These are phyloP conservation scores for Solanum gandarillasii DNA, from an alignment of 257 asterid genomes.

Conservation along the genomic window DNA sequence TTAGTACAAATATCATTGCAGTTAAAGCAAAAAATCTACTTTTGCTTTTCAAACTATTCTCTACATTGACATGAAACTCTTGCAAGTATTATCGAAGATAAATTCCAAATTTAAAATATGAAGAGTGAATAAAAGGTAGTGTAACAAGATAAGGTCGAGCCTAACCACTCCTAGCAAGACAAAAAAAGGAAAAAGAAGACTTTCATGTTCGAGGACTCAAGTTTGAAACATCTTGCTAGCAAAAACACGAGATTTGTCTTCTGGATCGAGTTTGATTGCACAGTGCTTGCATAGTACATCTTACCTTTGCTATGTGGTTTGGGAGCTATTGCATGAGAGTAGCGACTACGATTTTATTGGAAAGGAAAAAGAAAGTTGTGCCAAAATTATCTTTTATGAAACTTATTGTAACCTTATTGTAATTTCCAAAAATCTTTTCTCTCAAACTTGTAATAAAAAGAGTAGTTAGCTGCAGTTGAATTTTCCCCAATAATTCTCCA, in stretches of 20 bases:
- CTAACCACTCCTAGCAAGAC: neutral
- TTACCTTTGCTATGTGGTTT: no score
- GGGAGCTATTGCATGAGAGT: neutral
- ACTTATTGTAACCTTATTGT: neutral
- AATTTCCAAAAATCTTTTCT: neutral
- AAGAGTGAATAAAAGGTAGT: neutral
- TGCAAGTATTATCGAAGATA: neutral
- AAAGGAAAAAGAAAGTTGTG: no score
- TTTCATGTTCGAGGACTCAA: fast-evolving
- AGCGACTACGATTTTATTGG: no score
- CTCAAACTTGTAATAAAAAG: neutral
- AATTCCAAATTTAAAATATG: no score
- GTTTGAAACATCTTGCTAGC: no score
- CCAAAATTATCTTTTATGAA: neutral
- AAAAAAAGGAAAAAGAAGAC: neutral
- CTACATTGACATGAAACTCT: neutral
- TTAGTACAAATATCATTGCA: no score
- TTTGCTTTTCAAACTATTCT: no score
- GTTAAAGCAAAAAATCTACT: neutral
- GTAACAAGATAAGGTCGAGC: neutral
- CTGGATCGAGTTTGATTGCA: fast-evolving
- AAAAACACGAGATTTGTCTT: no score
- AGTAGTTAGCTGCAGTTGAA: neutral
- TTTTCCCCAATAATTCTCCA: neutral
- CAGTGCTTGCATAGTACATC: fast-evolving